These are phyloP conservation scores for Microthlaspi erraticum DNA, from an alignment of 345 rosid species.

Conservation along the genomic window DNA sequence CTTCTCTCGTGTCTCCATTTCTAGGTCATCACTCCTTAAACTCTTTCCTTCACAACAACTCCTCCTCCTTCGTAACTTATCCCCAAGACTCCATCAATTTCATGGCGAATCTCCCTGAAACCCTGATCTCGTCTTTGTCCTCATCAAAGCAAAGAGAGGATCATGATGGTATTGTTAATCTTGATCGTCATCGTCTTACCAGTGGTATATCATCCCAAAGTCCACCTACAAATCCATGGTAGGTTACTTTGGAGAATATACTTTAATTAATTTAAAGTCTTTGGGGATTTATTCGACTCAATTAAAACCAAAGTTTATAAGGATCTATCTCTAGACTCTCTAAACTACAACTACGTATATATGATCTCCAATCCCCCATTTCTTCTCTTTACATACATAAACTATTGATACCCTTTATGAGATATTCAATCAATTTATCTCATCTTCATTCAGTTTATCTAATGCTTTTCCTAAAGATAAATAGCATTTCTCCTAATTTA, in stretches of 20 bases:
- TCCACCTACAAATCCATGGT: constrained; percentile 74
- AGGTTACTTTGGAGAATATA: constrained; percentile 27
- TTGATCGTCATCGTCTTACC: constrained; percentile 33
- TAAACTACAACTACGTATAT: not conserved
- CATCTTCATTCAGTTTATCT: too few species aligned
- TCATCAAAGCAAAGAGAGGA: constrained; percentile 48
- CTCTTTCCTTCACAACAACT: constrained; percentile 33
- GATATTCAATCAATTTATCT: not conserved
- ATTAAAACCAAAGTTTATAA: not conserved
- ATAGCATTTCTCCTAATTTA: not conserved
- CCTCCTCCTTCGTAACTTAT: constrained; percentile 31
- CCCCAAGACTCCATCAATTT: constrained; percentile 50
- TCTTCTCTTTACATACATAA: not conserved
- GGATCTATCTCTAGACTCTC: not conserved
- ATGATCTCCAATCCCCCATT: constrained; percentile 1
- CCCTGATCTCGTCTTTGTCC: constrained; percentile 58
- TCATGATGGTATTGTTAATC: constrained; percentile 26
- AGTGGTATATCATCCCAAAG: constrained; percentile 55
- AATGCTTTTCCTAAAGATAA: too few species aligned
- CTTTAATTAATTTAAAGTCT: not conserved
- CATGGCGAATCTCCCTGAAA: constrained; percentile 55
- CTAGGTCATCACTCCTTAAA: constrained; percentile 30
- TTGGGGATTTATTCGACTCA: not conserved
- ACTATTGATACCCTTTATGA: not conserved
- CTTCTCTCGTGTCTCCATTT: constrained; percentile 38